These are phyloP conservation scores for Fomitopsis betulina DNA, from an alignment of 1,284 basidiomycete genomes.

Conservation along the genomic window DNA sequence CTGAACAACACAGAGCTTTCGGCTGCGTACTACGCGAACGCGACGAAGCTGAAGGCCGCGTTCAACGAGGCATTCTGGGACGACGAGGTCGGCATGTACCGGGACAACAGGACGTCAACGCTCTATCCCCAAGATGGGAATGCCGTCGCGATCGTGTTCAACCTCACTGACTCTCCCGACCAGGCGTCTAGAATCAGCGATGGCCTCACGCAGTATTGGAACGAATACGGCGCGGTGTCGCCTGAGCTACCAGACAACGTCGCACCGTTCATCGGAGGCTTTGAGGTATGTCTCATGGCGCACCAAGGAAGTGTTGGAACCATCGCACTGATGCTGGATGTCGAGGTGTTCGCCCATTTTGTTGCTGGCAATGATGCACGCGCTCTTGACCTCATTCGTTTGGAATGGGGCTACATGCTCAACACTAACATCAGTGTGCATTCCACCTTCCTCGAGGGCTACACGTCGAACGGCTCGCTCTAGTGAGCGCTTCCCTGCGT, in stretches of 20 bases:
- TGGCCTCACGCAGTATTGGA: conserved; percentile 45
- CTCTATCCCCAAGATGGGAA: conserved; percentile 51
- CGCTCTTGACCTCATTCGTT: conserved; percentile 43
- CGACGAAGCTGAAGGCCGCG: conserved; percentile 35
- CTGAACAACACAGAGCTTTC: conserved; percentile 34
- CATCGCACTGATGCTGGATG: neutral
- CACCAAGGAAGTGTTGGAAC: too few species aligned
- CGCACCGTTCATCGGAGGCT: conserved; percentile 45
- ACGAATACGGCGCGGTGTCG: conserved; percentile 41
- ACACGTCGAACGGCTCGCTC: conserved; percentile 46
- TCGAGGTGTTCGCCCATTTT: conserved; percentile 47
- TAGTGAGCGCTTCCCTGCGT: conserved; percentile 26
- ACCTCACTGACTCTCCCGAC: conserved; percentile 35
- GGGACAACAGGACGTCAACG: conserved; percentile 39
- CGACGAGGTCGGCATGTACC: conserved; percentile 38
- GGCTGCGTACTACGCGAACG: conserved; percentile 34
- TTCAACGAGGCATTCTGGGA: conserved; percentile 45
- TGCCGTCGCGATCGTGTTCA: conserved; percentile 44
- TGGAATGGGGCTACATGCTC: conserved; percentile 52
- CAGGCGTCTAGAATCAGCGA: conserved; percentile 39
- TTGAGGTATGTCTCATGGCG: conserved; percentile 34
- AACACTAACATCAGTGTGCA: conserved; percentile 47
- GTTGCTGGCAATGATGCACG: conserved; percentile 42
- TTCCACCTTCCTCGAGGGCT: conserved; percentile 49
- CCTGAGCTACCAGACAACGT: conserved; percentile 50